A percentile compares a stretch with the other conserved stretches of the same genome.
Conservation (phyloP, 257 asterid genomes). For the Cruciata laevipes region DNA sequence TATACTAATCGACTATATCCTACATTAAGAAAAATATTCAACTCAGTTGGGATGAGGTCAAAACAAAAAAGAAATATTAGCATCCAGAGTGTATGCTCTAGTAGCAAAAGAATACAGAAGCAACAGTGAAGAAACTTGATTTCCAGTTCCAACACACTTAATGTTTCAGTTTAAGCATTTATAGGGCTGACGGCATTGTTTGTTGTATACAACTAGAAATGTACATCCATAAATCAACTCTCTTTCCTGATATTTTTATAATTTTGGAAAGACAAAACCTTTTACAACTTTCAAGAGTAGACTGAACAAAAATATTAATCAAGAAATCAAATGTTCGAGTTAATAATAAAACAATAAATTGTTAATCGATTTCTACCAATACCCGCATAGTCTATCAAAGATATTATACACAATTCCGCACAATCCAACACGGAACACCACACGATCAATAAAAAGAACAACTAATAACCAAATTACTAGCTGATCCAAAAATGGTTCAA, state of each 20-base stretch:
- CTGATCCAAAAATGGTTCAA: not conserved
- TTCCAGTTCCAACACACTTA: not conserved
- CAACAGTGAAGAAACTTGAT: not conserved
- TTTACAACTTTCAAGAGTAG: too few species aligned
- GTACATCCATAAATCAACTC: too few species aligned
- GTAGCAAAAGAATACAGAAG: not conserved
- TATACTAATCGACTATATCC: slow-evolving; percentile 10
- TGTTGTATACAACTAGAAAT: not conserved
- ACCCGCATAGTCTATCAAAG: not conserved
- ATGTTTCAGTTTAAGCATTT: not conserved
- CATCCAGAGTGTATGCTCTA: not conserved
- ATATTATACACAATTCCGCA: not conserved
- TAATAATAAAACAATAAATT: not conserved
- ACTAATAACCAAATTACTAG: not conserved
- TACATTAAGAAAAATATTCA: not conserved
- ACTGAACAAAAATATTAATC: not conserved
- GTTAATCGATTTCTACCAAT: not conserved
- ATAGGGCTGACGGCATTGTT: too few species aligned
- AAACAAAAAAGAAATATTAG: not conserved
- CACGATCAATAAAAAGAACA: not conserved
- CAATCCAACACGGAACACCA: not conserved
- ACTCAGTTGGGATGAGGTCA: not conserved
- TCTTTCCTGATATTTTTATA: too few species aligned
- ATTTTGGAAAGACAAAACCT: too few species aligned
- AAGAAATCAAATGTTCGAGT: not conserved